Evolutionary conservation across 148 eudicot genomes (phyloP), one percentile per base, ranked within the genome.

Genomic region (Arbutus unedo): DNA sequence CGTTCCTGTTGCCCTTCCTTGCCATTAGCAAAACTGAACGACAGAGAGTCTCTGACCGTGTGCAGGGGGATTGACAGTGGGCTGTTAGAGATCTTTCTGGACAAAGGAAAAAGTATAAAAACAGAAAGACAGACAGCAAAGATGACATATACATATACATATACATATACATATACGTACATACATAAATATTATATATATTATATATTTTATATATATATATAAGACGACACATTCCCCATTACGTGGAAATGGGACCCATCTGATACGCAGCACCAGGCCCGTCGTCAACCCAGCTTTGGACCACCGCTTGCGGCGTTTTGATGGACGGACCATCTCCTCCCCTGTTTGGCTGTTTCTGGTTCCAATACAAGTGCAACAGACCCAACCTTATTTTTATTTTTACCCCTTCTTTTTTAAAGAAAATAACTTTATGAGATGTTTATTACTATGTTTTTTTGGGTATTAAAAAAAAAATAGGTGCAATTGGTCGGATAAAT

Each of bases 261-360:
- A 50, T 11, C 67, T 62, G 9, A n/a, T 60, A 21, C 38, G 38
- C 38, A 31, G 38, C 16, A 10, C 15, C 43, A 0, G 4, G 25
- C 43, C 50, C 53, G 76, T 47, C 54, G 31, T 4, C 78, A 11
- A 74, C 31, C 14, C 55, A 48, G 79, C 82, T 51, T 77, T 6
- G 62, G 72, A 81, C 76, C 89, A 82, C 67, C 82, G 82, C 75
- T 82, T 82, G 81, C 87, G 87, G 85, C 89, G 80, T 56, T 77
- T 77, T 38, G 80, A 41, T 3, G 80, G 80, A 19, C 48, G 67
- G 66, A 60, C 50, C 81, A 3, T 43, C 53, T 11, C 15, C 8
- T 13, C 7, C 16, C 25, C 68, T 45, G 21, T 48, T 13, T 56
- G 3, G 3, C 68, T 45, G 21, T 48, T 13, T 56, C 5, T 6